Evolutionary conservation across 225 moss, liverwort and hornwort genomes (phyloP).

Genomic region (Lunularia cruciata): DNA sequence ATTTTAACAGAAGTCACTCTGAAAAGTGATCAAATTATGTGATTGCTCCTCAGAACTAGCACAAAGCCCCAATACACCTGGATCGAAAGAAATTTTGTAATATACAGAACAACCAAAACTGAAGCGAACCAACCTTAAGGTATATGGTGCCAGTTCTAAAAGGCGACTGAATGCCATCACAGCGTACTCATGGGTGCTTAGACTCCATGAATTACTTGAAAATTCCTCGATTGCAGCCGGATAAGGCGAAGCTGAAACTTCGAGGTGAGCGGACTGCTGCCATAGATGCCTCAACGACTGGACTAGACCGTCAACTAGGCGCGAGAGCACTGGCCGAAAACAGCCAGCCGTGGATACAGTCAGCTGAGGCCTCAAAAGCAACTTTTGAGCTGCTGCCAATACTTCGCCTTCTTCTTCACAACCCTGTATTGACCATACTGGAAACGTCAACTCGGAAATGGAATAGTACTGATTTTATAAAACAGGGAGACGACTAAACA

Average conservation of each 20-base stretch:
- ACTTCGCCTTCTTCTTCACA: conserved; percentile 42
- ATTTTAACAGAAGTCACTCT: no score
- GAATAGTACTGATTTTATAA: no score
- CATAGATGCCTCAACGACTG: conserved; percentile 66
- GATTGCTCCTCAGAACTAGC: no score
- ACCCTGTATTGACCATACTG: conserved; percentile 16
- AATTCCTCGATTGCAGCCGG: background rate
- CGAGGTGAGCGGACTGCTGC: conserved; percentile 40
- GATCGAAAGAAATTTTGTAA: no score
- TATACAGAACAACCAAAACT: no score
- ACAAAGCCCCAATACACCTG: background rate
- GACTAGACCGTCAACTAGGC: conserved; percentile 67
- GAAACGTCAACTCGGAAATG: background rate
- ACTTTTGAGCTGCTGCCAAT: conserved; percentile 59
- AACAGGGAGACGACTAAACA: no score
- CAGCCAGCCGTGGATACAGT: conserved; percentile 76
- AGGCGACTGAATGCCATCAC: conserved; percentile 76
- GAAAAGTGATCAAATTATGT: no score
- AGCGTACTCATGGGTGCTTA: conserved; percentile 67
- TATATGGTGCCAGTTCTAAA: conserved; percentile 85
- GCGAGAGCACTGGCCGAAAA: conserved; percentile 72
- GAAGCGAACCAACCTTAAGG: conserved; percentile 66
- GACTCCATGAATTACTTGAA: conserved; percentile 56
- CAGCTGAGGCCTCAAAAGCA: conserved; percentile 67
- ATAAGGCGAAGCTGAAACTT: conserved; percentile 32